phyloP scores from a whole-genome alignment of 768 basidiomycete genomes.

The Royoungia palumana region DNA sequence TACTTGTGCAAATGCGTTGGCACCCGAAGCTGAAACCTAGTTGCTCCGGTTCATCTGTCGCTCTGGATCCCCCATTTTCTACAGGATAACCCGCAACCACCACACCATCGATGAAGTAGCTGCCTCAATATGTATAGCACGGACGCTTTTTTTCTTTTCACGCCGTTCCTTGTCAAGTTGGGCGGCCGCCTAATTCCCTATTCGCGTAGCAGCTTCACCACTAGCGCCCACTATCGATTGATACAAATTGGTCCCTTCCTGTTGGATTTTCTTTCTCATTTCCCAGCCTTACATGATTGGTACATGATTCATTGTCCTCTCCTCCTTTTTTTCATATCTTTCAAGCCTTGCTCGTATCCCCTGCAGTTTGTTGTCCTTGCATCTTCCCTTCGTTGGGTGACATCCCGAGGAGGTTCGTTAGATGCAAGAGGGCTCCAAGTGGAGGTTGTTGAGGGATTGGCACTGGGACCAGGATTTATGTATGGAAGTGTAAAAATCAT shows the following conservation, averaged over 20 bases:
- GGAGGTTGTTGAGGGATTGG: conserved; percentile 17
- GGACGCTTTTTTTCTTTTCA: conserved; percentile 77
- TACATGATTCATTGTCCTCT: conserved; percentile 22
- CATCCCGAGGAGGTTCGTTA: conserved; percentile 51
- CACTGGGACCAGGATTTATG: conserved; percentile 2
- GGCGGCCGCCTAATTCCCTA: conserved; percentile 31
- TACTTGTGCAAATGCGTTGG: conserved; percentile 6
- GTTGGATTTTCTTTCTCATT: conserved; percentile 28
- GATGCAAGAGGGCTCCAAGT: conserved; percentile 67
- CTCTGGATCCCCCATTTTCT: conserved; percentile 17
- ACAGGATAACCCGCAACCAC: conserved; percentile 19
- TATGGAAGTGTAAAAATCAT: conserved; percentile 2
- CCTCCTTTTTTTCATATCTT: conserved; percentile 15
- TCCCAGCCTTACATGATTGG: conserved; percentile 16
- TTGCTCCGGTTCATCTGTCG: conserved; percentile 12
- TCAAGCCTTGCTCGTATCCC: conserved; percentile 25
- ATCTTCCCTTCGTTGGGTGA: conserved; percentile 52
- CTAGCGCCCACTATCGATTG: conserved; percentile 34
- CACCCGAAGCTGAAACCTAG: conserved; percentile 19
- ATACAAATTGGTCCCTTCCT: conserved; percentile 25
- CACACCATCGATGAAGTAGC: conserved; percentile 31
- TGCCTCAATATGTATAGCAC: conserved; percentile 50
- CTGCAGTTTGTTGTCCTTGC: conserved; percentile 61
- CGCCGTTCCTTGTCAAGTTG: conserved; percentile 23
- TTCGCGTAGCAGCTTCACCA: conserved; percentile 24